Base-by-base conservation (phyloP, 2,329 filamentous ascomycete genomes). In the Colletotrichum tropicale region DNA sequence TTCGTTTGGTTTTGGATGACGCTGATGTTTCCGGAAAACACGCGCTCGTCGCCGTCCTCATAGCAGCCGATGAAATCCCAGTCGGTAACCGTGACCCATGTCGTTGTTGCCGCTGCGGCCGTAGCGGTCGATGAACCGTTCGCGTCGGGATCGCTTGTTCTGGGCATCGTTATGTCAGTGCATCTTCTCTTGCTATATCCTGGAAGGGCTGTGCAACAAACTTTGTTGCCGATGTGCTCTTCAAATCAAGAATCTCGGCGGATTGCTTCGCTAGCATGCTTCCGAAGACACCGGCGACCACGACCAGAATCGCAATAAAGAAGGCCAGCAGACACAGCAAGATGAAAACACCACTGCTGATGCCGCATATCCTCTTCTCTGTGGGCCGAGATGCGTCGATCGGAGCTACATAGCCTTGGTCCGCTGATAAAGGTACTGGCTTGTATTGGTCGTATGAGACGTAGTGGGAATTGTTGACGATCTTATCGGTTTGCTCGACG, bases 11-110 rank as follows among this genome's bases (percentile, higher is more conserved):
- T 52, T 5, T 61, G 16, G 36, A 66, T 75, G 15, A 8, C 7
- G 52, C 38, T 28, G 21, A 16, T 38, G 43, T 52, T 66, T 52
- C 60, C 34, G 5, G 66, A 36, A 48, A 74, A 74, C 6, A 71
- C 67, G 67, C 71, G 71, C 66, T 71, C 60, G 30, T 60, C 34
- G n/a, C 34, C 18, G 43, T 74, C 71, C 67, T 48, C 52, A 28
- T 55, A 74, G 3, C 67, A 74, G 5, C 67, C 60, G 8, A 74
- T 60, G 30, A 60, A 70, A 24, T 71, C 58, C 66, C 71, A 66
- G 8, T 74, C 34, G 21, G 15, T 43, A 9, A 74, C 71, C 10
- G 60, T 32, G 4, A 74, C 67, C 67, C 72, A 71, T 3, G 61
- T 74, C 24, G 61, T 74, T 16, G 67, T 71, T 6, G 72, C 52